Percentiles rank a stretch among this genome's conserved stretches.
These are phyloP conservation scores for Elsinoe arachidis DNA, from an alignment of 2,329 filamentous ascomycete species.

Conservation along the genomic window DNA sequence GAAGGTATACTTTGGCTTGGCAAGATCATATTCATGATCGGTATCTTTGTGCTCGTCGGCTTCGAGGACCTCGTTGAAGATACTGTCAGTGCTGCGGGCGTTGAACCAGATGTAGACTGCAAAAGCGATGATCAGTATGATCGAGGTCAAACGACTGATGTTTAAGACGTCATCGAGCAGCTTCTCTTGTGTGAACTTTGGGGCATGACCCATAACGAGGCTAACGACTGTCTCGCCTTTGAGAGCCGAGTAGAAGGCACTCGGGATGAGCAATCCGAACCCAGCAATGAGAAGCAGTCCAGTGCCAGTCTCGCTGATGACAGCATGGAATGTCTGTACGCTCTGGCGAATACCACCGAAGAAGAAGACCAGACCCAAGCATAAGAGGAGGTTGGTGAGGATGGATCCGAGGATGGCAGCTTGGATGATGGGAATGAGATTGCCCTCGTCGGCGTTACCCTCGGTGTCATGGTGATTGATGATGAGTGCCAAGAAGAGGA, in stretches of 20 bases:
- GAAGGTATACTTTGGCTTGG: slow-evolving; percentile 62
- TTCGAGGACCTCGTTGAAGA: slow-evolving; percentile 68
- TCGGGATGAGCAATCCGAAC: background rate
- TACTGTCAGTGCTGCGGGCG: slow-evolving; percentile 62
- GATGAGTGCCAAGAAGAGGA: slow-evolving; percentile 65
- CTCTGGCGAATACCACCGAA: slow-evolving; percentile 61
- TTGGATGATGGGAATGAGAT: slow-evolving; percentile 52
- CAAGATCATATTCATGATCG: slow-evolving; percentile 52
- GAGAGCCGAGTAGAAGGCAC: slow-evolving; percentile 8
- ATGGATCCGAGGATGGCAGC: slow-evolving; percentile 80
- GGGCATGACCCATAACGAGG: slow-evolving; percentile 1
- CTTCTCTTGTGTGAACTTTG: slow-evolving; percentile 15
- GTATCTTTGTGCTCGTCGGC: slow-evolving; percentile 59
- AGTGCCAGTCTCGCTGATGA: slow-evolving; percentile 69
- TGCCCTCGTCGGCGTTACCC: slow-evolving; percentile 24
- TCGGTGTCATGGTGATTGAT: background rate
- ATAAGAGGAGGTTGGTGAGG: slow-evolving; percentile 70
- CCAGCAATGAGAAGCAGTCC: slow-evolving; percentile 71
- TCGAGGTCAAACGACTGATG: slow-evolving; percentile 61
- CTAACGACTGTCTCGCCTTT: slow-evolving; percentile 1
- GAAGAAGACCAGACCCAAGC: slow-evolving; percentile 75
- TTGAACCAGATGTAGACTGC: slow-evolving; percentile 58
- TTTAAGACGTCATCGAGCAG: slow-evolving; percentile 48
- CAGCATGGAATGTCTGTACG: slow-evolving; percentile 63
- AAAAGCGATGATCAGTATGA: slow-evolving; percentile 65